Evolutionary conservation across 495 filamentous ascomycete species (phyloP), one percentile per base, ranked within the genome.

Genomic region (Trichoderma parareesei): DNA sequence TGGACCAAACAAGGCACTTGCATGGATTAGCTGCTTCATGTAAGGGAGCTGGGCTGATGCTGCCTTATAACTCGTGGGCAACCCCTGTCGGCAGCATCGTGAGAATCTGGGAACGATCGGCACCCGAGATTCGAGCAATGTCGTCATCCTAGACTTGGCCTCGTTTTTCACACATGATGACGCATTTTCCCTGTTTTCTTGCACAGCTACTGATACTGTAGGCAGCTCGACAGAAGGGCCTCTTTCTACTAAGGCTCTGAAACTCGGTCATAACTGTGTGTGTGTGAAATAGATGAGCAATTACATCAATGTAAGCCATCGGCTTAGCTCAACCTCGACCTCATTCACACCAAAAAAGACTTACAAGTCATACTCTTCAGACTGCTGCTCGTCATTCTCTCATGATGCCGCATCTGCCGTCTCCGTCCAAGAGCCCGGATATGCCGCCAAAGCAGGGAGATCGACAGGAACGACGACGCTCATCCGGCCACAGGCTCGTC

Each of bases 401-500:
- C 20, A 57, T 18, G 18, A 55, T 57, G 53, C 53, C 53, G 27
- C 53, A 57, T 37, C 9, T 35, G 53, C 20, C 35, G 20, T 57
- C 53, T 3, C 27, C 53, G 10, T 27, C 38, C n/a, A 3, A 42
- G 3, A 62, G 60, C 38, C 60, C 60, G 9, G 4, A 42, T 3
- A 13, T 46, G 60, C 60, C 60, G 60, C 27, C 60, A 42, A 42
- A 11, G 16, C 38, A 44, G 20, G 16, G 38, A 11, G 53, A 57
- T 57, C 53, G 53, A 35, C 53, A 57, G 53, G 53, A 11, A 57
- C 53, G 20, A 57, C 53, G 53, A 33, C 53, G 20, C 9, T 57
- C 53, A 14, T 57, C 53, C 14, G 37, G 53, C 33, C 53, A 57
- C 18, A 57, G 53, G 8, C 53, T 57, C 53, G 53, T 57, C 53